Evolutionary conservation across 192 early-diverging fungal species (phyloP).

Genomic region (Backusella tuberculispora): DNA sequence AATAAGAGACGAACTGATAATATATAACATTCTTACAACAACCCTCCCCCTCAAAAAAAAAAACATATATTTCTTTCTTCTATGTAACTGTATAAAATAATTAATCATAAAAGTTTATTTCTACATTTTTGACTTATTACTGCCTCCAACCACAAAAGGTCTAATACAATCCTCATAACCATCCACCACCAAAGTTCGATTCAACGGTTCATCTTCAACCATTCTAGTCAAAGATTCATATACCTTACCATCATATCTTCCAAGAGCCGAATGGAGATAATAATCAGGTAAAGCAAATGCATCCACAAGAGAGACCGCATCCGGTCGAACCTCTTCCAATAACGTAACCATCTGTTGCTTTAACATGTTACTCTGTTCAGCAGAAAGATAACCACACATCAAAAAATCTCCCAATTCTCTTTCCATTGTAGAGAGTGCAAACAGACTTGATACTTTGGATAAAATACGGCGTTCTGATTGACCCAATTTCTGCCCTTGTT

Average conservation of each 20-base stretch:
- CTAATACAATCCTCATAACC: slow-evolving; percentile 52
- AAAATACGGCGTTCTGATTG: slow-evolving; percentile 38
- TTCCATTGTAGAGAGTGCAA: slow-evolving; percentile 66
- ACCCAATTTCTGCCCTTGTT: slow-evolving; percentile 44
- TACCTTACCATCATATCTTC: slow-evolving; percentile 73
- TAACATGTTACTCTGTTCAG: slow-evolving; percentile 53
- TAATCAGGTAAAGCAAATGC: slow-evolving; percentile 81
- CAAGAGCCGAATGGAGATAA: slow-evolving; percentile 75
- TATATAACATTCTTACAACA: no score
- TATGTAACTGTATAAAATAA: no score
- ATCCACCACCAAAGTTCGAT: slow-evolving; percentile 60
- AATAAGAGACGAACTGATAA: no score
- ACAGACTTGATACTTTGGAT: slow-evolving; percentile 50
- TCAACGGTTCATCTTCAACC: slow-evolving; percentile 78
- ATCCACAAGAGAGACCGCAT: slow-evolving; percentile 84
- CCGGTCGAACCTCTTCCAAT: slow-evolving; percentile 67
- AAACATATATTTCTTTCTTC: no score
- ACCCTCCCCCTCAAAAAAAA: no score
- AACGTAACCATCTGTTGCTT: slow-evolving; percentile 54
- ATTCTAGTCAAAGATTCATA: slow-evolving; percentile 79
- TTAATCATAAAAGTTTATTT: no score
- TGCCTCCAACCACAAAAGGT: no score
- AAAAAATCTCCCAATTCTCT: slow-evolving; percentile 69
- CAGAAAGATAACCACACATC: slow-evolving; percentile 54
- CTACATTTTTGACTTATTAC: no score